Evolutionary conservation across 768 basidiomycete species (phyloP).

Genomic region (Polyporus arcularius): DNA sequence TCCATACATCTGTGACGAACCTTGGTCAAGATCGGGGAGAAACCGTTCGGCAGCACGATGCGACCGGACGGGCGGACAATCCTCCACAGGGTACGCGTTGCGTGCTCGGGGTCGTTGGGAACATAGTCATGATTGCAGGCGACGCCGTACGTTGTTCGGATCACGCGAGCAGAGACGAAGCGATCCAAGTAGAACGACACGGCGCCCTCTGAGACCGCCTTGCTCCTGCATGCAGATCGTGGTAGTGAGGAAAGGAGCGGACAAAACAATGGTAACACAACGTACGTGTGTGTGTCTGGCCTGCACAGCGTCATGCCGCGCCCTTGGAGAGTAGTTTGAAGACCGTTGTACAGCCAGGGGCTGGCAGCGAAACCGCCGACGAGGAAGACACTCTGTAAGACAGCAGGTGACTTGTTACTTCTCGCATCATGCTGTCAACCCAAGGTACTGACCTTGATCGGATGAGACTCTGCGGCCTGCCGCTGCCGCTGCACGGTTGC

Average conservation of each 20-base stretch:
- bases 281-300: conserved; percentile 76
- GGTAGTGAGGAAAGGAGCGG: not conserved
- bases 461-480: conserved; percentile 3
- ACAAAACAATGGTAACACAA: not conserved
- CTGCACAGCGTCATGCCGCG: conserved; percentile 61
- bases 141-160: conserved; percentile 50
- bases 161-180: conserved; percentile 48
- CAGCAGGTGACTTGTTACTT: not conserved
- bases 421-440: not conserved
- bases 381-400: conserved; percentile 67
- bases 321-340: conserved; percentile 61
- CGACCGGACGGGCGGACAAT: conserved; percentile 34
- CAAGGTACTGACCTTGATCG: not conserved
- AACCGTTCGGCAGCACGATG: conserved; percentile 7
- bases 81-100: conserved; percentile 32
- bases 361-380: conserved; percentile 85
- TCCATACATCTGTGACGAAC: conserved; percentile 29
- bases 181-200: conserved; percentile 46
- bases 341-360: conserved; percentile 73
- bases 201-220: conserved; percentile 57
- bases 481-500: conserved; percentile 15
- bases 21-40: conserved; percentile 15
- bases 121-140: conserved; percentile 41
- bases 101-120: conserved; percentile 40
- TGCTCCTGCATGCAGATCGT: conserved; percentile 35